Base-by-base conservation (phyloP, 2,329 filamentous ascomycete genomes). In the Dryadomyces sulphureus region DNA sequence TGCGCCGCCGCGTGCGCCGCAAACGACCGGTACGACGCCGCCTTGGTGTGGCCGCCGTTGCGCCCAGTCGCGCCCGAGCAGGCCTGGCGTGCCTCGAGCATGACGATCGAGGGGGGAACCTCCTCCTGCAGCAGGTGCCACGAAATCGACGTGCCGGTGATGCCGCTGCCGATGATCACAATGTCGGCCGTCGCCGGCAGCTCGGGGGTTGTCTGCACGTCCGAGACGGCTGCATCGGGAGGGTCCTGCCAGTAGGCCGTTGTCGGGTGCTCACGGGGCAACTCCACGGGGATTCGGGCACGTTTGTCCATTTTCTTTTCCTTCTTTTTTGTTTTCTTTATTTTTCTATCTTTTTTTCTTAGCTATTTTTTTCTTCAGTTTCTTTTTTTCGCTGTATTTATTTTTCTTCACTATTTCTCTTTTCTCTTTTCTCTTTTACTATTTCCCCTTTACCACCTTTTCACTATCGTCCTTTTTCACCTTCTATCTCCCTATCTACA, bases 21-120 rank as follows among this genome's bases (percentile, higher is more conserved):
- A 50, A 78, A 79, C 17, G 66, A 66, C 21, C 70, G 69, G 55
- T 66, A 66, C 8, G 62, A 65, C 0, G 62, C 63, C 12, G 63
- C 62, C 52, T 67, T 67, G 9, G 64, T 67, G 54, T 67, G 65
- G 14, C 64, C 64, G 36, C 68, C 69, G 50, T 73, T 73, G 53
- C 78, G 65, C 14, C 79, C 79, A 0, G 79, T 82, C 2, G 78
- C 79, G 43, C 78, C 78, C 59, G 75, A 82, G 53, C 76, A 80
- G 7, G 75, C 73, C 56, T 80, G 73, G 49, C 79, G 64, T 11
- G 79, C 78, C 57, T 84, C 79, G 6, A 83, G 62, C 66, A 82
- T 71, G 2, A 82, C 66, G 4, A 81, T 63, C 42, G 67, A 63
- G 24, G 60, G 57, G 41, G 57, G 47, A 12, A 2, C 12, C 2